Base-by-base conservation (phyloP, 495 filamentous ascomycete genomes). In the Tuber borchii region DNA sequence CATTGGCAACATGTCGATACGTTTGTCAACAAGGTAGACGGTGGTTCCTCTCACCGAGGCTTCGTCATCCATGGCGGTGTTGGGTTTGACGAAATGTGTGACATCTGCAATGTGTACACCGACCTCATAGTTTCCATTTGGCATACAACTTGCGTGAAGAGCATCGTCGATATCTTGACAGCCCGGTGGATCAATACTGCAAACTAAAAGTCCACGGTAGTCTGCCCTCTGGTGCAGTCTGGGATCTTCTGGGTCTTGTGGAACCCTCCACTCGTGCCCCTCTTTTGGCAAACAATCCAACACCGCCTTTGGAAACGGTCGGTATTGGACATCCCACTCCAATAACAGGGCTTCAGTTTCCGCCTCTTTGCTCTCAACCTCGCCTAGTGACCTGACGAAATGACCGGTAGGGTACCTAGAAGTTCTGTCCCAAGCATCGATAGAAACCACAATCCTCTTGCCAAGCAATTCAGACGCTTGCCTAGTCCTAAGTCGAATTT, bases 101-200 rank as follows among this genome's bases (percentile, higher is more conserved):
- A 99, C 95, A 82, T 99, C 95, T 68, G 95, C 95, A 83, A 99
- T 99, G 83, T 99, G 96, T n/a, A 99, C 95, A 73, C 95, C 95
- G 19, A 98, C 93, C 85, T 98, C 93, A 78, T 90, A 93, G 83
- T 99, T 98, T 39, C 96, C 95, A 80, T 97, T 98, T 2, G 93
- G 92, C 56, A 99, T 85, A 46, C 86, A 87, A 46, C 90, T 87
- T 20, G 95, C 94, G 82, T 99, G 95, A 22, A 99, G 89, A 17
- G 95, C 95, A 85, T 99, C 95, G 80, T 99, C 95, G 75, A 99
- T 99, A 86, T 99, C 95, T 80, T 97, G 94, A 85, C 95, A 99
- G 1, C 93, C 94, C 12, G 93, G 89, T 44, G 95, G 95, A 83
- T 99, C 95, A 80, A 99, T 98, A 85, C 94, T 97, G 88, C 96